phyloP scores from a whole-genome alignment of 495 filamentous ascomycete genomes.

The Penicillium manginii region DNA sequence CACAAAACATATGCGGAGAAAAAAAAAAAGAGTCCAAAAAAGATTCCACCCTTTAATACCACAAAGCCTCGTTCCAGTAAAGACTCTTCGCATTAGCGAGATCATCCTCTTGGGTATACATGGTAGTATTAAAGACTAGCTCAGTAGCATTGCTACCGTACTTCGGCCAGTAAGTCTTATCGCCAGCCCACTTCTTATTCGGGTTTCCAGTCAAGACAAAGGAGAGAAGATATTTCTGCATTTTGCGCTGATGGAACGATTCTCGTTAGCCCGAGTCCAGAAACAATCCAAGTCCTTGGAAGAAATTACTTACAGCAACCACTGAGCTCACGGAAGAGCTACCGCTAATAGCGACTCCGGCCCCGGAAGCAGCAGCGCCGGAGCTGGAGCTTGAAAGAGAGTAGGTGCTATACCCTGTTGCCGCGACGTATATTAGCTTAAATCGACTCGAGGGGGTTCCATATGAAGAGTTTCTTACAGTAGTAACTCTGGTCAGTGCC shows the following conservation, averaged over 20 bases:
- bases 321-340: constrained; percentile 13
- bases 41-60: constrained; percentile 24
- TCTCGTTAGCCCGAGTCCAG: neutral
- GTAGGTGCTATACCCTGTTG: constrained; percentile 34
- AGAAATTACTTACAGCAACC: constrained; percentile 14
- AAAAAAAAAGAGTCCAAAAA: neutral
- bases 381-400: constrained; percentile 14
- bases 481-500: constrained; percentile 41
- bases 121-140: constrained; percentile 35
- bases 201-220: constrained; percentile 40
- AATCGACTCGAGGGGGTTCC: neutral
- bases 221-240: constrained; percentile 37
- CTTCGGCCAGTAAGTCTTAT: constrained; percentile 40
- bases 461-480: constrained; percentile 8
- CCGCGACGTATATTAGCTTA: neutral
- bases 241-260: constrained; percentile 18
- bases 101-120: constrained; percentile 33
- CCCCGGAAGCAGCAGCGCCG: constrained; percentile 9
- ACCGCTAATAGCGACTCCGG: constrained; percentile 13
- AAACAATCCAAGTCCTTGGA: neutral
- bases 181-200: constrained; percentile 34
- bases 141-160: constrained; percentile 28
- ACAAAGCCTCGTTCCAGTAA: constrained; percentile 40
- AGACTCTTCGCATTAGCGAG: constrained; percentile 32
- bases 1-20: neutral